phyloP scores from a whole-genome alignment of 108 stramenopile genomes.

The Skeletonema potamos region DNA sequence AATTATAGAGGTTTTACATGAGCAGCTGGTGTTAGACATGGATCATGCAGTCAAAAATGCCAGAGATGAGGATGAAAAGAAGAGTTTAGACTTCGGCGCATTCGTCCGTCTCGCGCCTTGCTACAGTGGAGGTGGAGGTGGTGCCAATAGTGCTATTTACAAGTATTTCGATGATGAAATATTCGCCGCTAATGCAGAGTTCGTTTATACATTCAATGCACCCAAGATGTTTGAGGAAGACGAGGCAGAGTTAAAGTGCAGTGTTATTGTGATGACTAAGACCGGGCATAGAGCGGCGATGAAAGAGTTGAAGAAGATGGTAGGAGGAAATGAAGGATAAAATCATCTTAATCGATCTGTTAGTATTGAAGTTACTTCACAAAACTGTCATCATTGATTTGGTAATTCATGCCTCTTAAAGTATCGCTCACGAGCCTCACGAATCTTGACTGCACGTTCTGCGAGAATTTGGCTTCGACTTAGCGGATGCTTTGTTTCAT shows the following conservation, averaged over 20 bases:
- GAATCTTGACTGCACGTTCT: slow-evolving; percentile 40
- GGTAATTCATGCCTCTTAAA: slow-evolving; percentile 19
- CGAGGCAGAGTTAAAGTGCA: slow-evolving; percentile 48
- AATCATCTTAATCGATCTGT: background rate
- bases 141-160: slow-evolving; percentile 45
- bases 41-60: slow-evolving; percentile 80
- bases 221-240: slow-evolving; percentile 63
- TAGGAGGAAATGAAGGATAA: slow-evolving; percentile 19
- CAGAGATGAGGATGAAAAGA: slow-evolving; percentile 59
- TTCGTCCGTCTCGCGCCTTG: slow-evolving; percentile 79
- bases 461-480: slow-evolving; percentile 24
- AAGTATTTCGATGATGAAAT: slow-evolving; percentile 88
- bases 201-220: slow-evolving; percentile 64
- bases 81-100: slow-evolving; percentile 80
- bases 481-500: background rate
- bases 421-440: slow-evolving; percentile 35
- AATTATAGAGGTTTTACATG: slow-evolving; percentile 74
- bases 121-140: slow-evolving; percentile 5
- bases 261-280: slow-evolving; percentile 81
- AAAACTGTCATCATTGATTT: background rate
- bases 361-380: too few relatives aligned
- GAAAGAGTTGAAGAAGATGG: slow-evolving; percentile 65
- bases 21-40: slow-evolving; percentile 82
- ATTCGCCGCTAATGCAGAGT: slow-evolving; percentile 76
- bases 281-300: slow-evolving; percentile 79